Evolutionary conservation across 371 early-diverging fungal genomes (phyloP), one percentile per base, ranked within the genome.

Genomic region (Saksenaea oblongispora): DNA sequence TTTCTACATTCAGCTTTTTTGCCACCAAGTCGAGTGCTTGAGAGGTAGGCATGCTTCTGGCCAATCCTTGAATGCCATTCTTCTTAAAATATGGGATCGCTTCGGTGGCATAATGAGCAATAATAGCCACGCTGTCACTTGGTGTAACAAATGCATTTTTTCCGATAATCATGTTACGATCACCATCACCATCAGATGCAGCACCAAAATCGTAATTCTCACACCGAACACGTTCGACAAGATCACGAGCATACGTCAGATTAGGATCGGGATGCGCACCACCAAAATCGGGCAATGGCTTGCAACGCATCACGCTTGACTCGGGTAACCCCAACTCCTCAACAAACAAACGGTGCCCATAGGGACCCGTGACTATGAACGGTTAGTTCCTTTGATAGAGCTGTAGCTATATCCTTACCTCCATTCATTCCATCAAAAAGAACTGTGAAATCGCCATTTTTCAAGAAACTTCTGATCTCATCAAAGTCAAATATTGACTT

Each of bases 181-280:
- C 93, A 69, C 95, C 94, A 76, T 93, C 94, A 67, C 92, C 93
- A 77, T 95, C 98, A 0, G 94, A 94, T 1, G 98, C 98, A 28
- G 97, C 98, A 56, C 97, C 98, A 73, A 98, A 94, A 61, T 84
- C 83, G 59, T 95, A 86, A 42, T 78, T 75, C 66, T 93, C 91
- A 73, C 80, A 82, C 61, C 87, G 84, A 14, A 97, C 98, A 13
- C 92, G 87, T 65, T 93, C 95, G 0, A 98, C 98, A 28, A 98
- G 79, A 39, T 93, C 93, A 71, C 95, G 93, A 14, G 98, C 98
- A 77, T 98, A 98, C 17, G 98, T 97, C 79, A 98, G 77, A 80
- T 98, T 98, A 24, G 98, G 98, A 76, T 98, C 98, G 10, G 98
- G 98, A 73, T 98, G 98, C 67, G 90, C 91, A 47, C 93, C 96